Evolutionary conservation across 1,284 basidiomycete species (phyloP).

Genomic region (Fistulinella staudtii): DNA sequence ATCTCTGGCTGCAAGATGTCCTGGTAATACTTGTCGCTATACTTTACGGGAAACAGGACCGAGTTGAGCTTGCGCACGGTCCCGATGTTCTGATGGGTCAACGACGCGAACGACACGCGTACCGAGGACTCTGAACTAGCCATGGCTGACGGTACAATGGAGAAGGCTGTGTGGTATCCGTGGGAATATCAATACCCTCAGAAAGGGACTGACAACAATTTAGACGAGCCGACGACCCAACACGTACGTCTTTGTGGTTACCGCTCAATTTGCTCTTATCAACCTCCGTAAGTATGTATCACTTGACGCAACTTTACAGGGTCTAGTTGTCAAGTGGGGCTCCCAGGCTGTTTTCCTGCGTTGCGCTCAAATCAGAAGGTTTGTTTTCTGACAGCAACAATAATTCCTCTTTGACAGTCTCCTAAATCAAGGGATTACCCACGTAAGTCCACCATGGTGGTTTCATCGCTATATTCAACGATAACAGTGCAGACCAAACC

Average conservation of each 20-base stretch:
- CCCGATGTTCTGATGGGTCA: constrained; percentile 76
- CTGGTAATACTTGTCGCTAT: constrained; percentile 77
- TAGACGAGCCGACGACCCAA: neutral
- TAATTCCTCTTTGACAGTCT: constrained; percentile 16
- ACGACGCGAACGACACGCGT: constrained; percentile 64
- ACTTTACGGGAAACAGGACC: constrained; percentile 76
- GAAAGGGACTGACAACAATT: constrained; percentile 1
- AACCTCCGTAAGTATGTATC: constrained; percentile 24
- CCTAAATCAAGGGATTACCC: constrained; percentile 18
- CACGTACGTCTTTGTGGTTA: constrained; percentile 13
- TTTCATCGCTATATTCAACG: constrained; percentile 10
- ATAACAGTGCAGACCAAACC: constrained; percentile 14
- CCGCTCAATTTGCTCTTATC: constrained; percentile 25
- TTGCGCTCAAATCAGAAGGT: constrained; percentile 23
- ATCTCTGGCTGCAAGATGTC: constrained; percentile 67
- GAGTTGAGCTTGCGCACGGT: constrained; percentile 78
- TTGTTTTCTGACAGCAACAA: constrained; percentile 24
- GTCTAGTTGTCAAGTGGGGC: constrained; percentile 20
- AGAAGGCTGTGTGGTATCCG: constrained; percentile 17
- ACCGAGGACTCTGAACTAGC: constrained; percentile 27
- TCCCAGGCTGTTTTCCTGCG: constrained; percentile 4
- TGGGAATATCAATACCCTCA: constrained; percentile 25
- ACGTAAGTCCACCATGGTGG: constrained; percentile 20
- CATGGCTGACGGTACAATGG: constrained; percentile 14
- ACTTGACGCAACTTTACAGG: constrained; percentile 21